These are phyloP conservation scores for Colletotrichum zoysiae DNA, from an alignment of 2,329 filamentous ascomycete genomes.

Conservation along the genomic window DNA sequence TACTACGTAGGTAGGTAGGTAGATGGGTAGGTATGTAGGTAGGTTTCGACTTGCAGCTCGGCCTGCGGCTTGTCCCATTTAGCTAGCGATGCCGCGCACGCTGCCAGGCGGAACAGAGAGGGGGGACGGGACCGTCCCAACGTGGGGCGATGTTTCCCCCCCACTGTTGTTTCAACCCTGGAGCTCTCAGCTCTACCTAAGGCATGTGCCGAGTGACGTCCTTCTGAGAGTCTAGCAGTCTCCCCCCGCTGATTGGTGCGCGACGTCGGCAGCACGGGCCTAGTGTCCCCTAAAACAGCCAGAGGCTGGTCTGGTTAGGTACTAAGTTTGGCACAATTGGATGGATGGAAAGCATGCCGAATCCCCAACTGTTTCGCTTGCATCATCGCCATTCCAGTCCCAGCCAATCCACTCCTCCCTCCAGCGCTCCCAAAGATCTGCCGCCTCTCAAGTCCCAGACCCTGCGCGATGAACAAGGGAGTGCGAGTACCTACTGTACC, in stretches of 20 bases:
- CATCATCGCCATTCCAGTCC: not conserved
- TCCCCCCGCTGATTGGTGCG: slow-evolving; percentile 37
- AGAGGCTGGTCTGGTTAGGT: slow-evolving; percentile 6
- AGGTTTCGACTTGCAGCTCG: slow-evolving; percentile 29
- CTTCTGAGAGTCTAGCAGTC: not conserved
- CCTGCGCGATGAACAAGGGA: too few relatives aligned
- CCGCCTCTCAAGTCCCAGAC: not conserved
- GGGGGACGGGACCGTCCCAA: not conserved
- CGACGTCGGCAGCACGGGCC: slow-evolving; percentile 39
- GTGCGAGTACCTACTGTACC: too few relatives aligned
- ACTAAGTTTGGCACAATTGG: not conserved
- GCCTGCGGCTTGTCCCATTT: slow-evolving; percentile 22
- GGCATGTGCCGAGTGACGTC: slow-evolving; percentile 23
- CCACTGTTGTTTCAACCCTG: not conserved
- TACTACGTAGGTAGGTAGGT: slow-evolving; percentile 33
- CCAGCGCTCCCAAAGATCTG: not conserved
- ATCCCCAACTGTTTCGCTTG: slow-evolving; percentile 6
- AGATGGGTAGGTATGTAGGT: slow-evolving; percentile 31
- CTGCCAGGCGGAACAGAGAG: slow-evolving; percentile 3
- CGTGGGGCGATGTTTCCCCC: not conserved
- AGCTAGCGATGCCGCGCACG: slow-evolving; percentile 24
- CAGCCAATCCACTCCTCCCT: not conserved
- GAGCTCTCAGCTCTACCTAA: not conserved
- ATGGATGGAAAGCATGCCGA: slow-evolving; percentile 3
- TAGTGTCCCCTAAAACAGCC: slow-evolving; percentile 10